Conservation (phyloP, 345 rosid genomes). For the Adansonia digitata region DNA sequence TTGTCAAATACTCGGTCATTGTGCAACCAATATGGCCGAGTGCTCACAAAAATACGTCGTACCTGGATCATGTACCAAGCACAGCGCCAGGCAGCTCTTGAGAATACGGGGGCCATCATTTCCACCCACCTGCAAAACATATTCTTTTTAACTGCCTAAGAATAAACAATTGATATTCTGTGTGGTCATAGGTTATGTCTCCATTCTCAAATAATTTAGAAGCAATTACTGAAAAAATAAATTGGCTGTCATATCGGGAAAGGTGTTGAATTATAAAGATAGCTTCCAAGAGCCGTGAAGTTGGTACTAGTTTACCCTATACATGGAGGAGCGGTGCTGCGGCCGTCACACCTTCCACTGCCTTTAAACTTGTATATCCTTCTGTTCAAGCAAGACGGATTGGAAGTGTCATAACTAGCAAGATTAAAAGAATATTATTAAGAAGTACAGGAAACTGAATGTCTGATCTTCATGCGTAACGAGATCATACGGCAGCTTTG, state of each 20-base stretch:
- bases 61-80: constrained; percentile 96
- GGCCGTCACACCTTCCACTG: constrained; percentile 57
- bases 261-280: too few relatives aligned
- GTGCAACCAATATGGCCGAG: background rate
- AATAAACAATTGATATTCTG: background rate
- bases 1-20: background rate
- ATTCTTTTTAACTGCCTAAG: background rate
- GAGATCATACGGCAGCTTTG: background rate
- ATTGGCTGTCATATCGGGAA: background rate
- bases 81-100: constrained; percentile 87
- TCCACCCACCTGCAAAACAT: constrained; percentile 81
- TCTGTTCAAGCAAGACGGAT: constrained; percentile 31
- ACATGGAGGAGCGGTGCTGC: constrained; percentile 85
- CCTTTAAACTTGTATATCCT: constrained; percentile 82
- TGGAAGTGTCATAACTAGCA: background rate
- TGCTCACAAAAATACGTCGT: background rate
- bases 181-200: background rate
- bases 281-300: background rate
- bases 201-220: background rate
- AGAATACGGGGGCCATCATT: constrained; percentile 98
- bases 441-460: background rate
- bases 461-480: background rate
- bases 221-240: background rate
- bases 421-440: background rate
- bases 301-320: constrained; percentile 45